Percentiles rank a stretch among this genome's conserved stretches.
These are phyloP conservation scores for Paraphoma sp. DNA, from an alignment of 2,329 filamentous ascomycete species.

Conservation along the genomic window DNA sequence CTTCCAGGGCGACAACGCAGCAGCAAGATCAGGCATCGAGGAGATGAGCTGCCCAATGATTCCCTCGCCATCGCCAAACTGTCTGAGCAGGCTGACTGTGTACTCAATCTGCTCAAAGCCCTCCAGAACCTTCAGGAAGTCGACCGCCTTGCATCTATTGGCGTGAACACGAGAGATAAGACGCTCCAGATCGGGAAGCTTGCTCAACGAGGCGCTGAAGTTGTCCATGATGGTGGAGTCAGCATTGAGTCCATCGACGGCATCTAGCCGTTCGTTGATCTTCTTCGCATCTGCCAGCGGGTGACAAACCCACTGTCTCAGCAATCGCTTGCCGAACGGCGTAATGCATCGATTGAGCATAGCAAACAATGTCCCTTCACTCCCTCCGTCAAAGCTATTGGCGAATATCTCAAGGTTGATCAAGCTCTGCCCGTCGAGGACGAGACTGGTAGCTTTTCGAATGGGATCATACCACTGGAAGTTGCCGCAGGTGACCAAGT, in stretches of 20 bases:
- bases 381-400: slow-evolving; percentile 86
- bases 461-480: slow-evolving; percentile 94
- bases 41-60: slow-evolving; percentile 83
- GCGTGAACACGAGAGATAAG: slow-evolving; percentile 95
- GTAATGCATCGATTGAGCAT: slow-evolving; percentile 94
- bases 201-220: slow-evolving; percentile 85
- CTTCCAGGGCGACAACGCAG: slow-evolving; percentile 83
- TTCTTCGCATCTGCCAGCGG: slow-evolving; percentile 84
- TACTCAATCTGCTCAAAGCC: slow-evolving; percentile 98
- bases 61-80: slow-evolving; percentile 78
- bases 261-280: slow-evolving; percentile 93
- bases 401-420: slow-evolving; percentile 98
- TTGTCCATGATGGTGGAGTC: slow-evolving; percentile 82
- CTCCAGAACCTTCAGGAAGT: slow-evolving; percentile 92
- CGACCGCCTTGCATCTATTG: slow-evolving; percentile 84
- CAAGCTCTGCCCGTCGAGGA: slow-evolving; percentile 93
- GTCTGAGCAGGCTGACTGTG: slow-evolving; percentile 79
- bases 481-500: slow-evolving; percentile 86
- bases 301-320: slow-evolving; percentile 97
- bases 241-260: slow-evolving; percentile 89
- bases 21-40: slow-evolving; percentile 83
- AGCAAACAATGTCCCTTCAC: slow-evolving; percentile 85
- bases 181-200: slow-evolving; percentile 92
- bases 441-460: slow-evolving; percentile 83
- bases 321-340: slow-evolving; percentile 93